Base-by-base conservation (phyloP, 768 basidiomycete genomes). In the Hygrocybe coccinea region DNA sequence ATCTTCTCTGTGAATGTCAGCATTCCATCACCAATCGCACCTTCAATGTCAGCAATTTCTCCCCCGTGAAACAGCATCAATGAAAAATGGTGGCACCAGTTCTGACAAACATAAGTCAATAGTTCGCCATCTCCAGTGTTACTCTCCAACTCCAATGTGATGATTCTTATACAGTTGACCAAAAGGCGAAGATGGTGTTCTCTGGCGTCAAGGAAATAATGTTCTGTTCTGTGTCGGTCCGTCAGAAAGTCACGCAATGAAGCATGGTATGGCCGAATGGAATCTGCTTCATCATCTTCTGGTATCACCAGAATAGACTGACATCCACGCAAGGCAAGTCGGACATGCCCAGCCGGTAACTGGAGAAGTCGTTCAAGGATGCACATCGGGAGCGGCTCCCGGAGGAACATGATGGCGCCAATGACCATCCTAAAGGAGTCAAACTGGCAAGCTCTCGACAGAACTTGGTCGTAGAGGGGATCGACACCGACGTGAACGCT, bases 221-320 rank as follows among this genome's bases (percentile, higher is more conserved):
- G n/a, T n/a, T n/a, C n/a, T n/a, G 37, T 9, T n/a, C 37, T 9
- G 10, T 38, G 10, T n/a, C n/a, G 10, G 37, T n/a, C n/a, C 10
- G 37, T 69, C 43, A 72, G 58, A 37, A 73, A 72, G 49, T 73
- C 71, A 4, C 57, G 59, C 22, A 72, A 71, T 22, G 71, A 71
- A 0, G 71, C 64, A 54, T 72, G 71, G 57, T 66, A 64, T 2
- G 69, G 61, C 12, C 55, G 62, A 47, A 72, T 66, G 19, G 64
- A 63, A n/a, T 63, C 55, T 14, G 45, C 17, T 21, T 55, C 43
- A 21, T 55, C 37, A 14, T 39, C 43, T n/a, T n/a, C n/a, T 7
- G 59, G 53, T 9, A 60, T 52, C 25, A 39, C 6, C 9, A 60
- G 46, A 19, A 60, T 46, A 6, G 54, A 58, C 17, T 58, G 54